Evolutionary conservation across 2,329 filamentous ascomycete genomes (phyloP).

Genomic region (Geoglossum cookeanum): DNA sequence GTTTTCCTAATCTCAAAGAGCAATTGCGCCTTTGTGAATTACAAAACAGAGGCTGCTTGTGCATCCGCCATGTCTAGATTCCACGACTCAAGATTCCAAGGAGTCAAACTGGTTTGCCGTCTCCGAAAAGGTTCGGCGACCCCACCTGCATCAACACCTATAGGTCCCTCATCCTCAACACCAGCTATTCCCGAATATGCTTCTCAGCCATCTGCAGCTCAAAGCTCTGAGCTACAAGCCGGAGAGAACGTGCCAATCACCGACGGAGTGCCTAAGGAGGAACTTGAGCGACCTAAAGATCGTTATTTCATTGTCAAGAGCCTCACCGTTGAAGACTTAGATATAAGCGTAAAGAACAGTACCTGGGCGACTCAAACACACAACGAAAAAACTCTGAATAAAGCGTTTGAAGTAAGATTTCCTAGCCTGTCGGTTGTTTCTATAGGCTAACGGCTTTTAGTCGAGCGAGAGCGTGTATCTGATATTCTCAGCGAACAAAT

Average conservation of each 20-base stretch:
- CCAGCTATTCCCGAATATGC: slow-evolving; percentile 6
- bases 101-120: slow-evolving; percentile 69
- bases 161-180: not conserved
- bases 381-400: slow-evolving; percentile 70
- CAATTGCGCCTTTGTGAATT: slow-evolving; percentile 95
- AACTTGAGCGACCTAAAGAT: slow-evolving; percentile 29
- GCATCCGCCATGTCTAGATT: slow-evolving; percentile 60
- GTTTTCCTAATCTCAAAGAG: slow-evolving; percentile 91
- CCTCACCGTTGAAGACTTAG: slow-evolving; percentile 74
- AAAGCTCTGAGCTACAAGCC: not conserved
- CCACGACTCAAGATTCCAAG: slow-evolving; percentile 78
- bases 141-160: slow-evolving; percentile 7
- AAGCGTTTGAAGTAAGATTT: slow-evolving; percentile 55
- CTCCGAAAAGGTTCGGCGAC: slow-evolving; percentile 40
- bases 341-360: slow-evolving; percentile 68
- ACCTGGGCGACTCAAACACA: slow-evolving; percentile 92
- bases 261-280: not conserved
- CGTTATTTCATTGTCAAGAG: slow-evolving; percentile 90
- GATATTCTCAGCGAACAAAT: slow-evolving; percentile 93
- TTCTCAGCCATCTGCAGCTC: not conserved
- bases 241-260: not conserved
- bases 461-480: slow-evolving; percentile 68
- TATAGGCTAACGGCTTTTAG: slow-evolving; percentile 25
- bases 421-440: slow-evolving; percentile 3
- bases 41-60: slow-evolving; percentile 62